A percentile compares a stretch with the other conserved stretches of the same genome.
These are phyloP conservation scores for Geranomyces variabilis DNA, from an alignment of 192 early-diverging fungal species.

Conservation along the genomic window DNA sequence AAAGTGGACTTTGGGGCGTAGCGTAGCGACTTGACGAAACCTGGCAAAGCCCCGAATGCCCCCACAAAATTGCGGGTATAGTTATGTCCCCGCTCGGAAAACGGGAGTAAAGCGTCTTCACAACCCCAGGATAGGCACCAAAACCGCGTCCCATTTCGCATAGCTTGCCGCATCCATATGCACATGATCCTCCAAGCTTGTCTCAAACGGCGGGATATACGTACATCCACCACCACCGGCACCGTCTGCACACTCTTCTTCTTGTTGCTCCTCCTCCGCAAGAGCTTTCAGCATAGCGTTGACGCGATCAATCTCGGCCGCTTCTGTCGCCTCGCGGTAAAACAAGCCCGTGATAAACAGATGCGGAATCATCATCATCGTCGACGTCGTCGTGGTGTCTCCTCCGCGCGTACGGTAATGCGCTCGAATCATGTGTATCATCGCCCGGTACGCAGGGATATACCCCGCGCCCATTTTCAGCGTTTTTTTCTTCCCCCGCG, in stretches of 20 bases:
- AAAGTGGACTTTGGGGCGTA: no score
- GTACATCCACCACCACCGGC: no score
- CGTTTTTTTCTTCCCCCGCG: background rate
- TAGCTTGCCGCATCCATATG: slow-evolving; percentile 1
- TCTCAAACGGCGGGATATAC: background rate
- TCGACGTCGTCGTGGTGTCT: no score
- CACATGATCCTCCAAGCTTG: background rate
- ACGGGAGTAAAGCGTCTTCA: no score
- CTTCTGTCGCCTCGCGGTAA: background rate
- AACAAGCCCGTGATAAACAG: background rate
- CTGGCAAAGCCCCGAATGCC: no score
- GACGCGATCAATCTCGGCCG: background rate
- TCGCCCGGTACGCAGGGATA: background rate
- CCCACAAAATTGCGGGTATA: no score
- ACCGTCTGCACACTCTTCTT: background rate
- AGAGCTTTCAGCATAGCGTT: background rate
- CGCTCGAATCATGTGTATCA: background rate
- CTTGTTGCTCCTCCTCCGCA: no score
- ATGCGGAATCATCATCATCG: no score
- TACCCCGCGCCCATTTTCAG: background rate
- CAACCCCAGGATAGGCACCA: no score
- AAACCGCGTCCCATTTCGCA: background rate
- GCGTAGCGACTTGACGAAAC: no score
- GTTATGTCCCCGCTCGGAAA: no score
- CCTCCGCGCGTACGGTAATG: background rate